phyloP scores from a whole-genome alignment of 2,329 filamentous ascomycete genomes.

The Fusarium begoniae region DNA sequence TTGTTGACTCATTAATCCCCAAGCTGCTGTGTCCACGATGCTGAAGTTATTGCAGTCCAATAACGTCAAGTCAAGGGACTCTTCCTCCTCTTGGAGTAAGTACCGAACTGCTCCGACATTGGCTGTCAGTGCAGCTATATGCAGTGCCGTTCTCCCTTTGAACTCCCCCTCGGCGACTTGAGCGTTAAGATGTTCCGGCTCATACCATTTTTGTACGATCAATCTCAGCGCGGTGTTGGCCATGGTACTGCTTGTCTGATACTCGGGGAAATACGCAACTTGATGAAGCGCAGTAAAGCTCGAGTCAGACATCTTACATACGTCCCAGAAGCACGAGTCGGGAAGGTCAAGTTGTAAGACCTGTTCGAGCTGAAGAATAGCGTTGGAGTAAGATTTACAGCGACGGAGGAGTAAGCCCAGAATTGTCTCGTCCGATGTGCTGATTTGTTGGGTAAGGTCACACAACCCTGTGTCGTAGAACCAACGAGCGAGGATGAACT shows the following conservation, averaged over 20 bases:
- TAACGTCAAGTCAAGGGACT: fast-evolving
- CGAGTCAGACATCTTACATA: neutral
- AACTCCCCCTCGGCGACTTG: neutral
- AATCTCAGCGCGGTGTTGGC: neutral
- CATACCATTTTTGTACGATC: neutral
- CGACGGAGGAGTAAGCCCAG: neutral
- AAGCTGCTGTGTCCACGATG: neutral
- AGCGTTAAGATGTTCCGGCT: neutral
- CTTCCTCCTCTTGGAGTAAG: neutral
- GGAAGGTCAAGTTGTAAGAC: neutral
- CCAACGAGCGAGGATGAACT: neutral
- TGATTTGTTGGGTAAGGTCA: neutral
- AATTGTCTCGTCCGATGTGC: neutral
- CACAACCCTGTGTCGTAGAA: neutral
- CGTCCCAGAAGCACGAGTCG: neutral
- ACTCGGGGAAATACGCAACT: neutral
- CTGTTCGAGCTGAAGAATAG: neutral
- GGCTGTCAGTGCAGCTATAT: neutral
- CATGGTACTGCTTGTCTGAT: neutral
- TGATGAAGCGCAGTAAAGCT: neutral
- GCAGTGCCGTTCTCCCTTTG: neutral
- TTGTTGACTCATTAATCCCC: neutral
- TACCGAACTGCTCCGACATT: neutral
- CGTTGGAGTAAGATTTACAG: neutral
- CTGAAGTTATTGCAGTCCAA: neutral